Evolutionary conservation across 768 basidiomycete genomes (phyloP).

Genomic region (Galerina marginata): DNA sequence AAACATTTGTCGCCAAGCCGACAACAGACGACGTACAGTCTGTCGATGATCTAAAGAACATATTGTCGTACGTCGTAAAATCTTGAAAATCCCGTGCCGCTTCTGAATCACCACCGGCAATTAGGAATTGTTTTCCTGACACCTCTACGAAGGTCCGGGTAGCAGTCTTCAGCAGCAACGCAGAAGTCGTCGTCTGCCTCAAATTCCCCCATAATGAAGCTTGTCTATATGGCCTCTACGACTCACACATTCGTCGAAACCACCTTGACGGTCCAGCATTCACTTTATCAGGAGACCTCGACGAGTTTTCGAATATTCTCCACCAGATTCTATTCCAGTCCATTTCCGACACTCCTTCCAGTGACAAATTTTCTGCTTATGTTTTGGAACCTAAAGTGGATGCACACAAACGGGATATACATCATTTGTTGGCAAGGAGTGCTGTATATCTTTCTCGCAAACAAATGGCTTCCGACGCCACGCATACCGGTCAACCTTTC

Average conservation of each 20-base stretch:
- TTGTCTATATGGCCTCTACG: slow-evolving; percentile 17
- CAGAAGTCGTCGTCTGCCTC: slow-evolving; percentile 21
- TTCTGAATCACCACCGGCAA: neutral
- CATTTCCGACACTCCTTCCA: neutral
- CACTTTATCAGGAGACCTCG: slow-evolving; percentile 13
- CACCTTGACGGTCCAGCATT: slow-evolving; percentile 21
- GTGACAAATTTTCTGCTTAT: slow-evolving; percentile 1
- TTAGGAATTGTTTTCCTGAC: slow-evolving; percentile 21
- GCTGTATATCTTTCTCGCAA: slow-evolving; percentile 3
- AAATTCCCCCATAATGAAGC: slow-evolving; percentile 13
- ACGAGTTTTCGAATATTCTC: slow-evolving; percentile 12
- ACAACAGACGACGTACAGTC: neutral
- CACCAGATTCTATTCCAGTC: neutral
- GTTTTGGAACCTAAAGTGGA: slow-evolving; percentile 4
- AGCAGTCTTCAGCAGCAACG: slow-evolving; percentile 12
- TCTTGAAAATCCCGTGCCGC: neutral
- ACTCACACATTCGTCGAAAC: slow-evolving; percentile 19
- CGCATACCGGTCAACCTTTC: neutral
- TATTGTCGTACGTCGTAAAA: slow-evolving; percentile 11
- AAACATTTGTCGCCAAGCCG: slow-evolving; percentile 6
- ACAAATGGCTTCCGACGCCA: neutral
- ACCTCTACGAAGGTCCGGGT: slow-evolving; percentile 9
- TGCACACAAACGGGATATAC: neutral
- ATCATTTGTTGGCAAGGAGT: slow-evolving; percentile 4
- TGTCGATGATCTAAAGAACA: neutral